These are phyloP conservation scores for Trichoderma gamsii DNA, from an alignment of 495 filamentous ascomycete genomes.

Conservation along the genomic window DNA sequence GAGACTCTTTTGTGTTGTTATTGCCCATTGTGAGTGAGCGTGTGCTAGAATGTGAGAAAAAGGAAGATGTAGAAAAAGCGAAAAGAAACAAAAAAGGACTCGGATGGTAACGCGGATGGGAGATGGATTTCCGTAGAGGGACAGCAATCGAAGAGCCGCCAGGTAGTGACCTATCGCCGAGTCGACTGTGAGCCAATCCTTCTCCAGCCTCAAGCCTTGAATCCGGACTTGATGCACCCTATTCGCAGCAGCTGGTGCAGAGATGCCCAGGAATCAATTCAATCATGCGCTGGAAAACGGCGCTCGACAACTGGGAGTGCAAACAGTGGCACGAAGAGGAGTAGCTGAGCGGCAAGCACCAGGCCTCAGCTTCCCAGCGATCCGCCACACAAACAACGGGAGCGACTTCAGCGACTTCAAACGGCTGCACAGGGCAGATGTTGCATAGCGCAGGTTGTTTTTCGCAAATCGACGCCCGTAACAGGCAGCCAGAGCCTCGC, in stretches of 20 bases:
- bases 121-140: not conserved
- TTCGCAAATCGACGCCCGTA: not conserved
- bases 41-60: not conserved
- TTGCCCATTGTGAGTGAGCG: slow-evolving; percentile 36
- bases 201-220: not conserved
- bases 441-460: not conserved
- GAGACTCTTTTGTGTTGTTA: slow-evolving; percentile 53
- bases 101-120: not conserved
- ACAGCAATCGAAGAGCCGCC: not conserved
- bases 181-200: not conserved
- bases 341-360: not conserved
- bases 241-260: not conserved
- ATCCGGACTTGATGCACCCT: not conserved
- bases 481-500: slow-evolving; percentile 9
- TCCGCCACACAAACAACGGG: not conserved
- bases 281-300: not conserved
- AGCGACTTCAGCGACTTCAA: not conserved
- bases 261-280: not conserved
- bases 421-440: not conserved
- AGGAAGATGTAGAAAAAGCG: not conserved
- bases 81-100: not conserved
- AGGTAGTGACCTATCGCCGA: not conserved
- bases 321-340: not conserved
- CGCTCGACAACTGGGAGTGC: not conserved
- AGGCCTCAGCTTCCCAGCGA: slow-evolving; percentile 1